A percentile compares a stretch with the other conserved stretches of the same genome.
Evolutionary conservation across 345 rosid genomes (phyloP).

Genomic region (Erodium maritimum): DNA sequence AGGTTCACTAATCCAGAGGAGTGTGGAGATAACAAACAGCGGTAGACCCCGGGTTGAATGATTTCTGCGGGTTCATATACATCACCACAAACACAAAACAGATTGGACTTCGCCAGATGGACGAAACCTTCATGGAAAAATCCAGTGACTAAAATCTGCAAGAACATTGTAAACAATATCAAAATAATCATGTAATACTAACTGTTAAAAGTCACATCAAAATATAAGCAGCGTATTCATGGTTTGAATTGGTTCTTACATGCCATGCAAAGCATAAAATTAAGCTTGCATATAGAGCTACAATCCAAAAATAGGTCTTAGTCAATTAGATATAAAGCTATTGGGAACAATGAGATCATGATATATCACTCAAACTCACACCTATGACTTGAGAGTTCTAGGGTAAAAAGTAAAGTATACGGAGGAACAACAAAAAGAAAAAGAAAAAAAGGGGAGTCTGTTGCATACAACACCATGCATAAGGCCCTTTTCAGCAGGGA

Average conservation of each 20-base stretch:
- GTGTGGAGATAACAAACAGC: conserved; percentile 61
- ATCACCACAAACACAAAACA: conserved; percentile 71
- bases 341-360: background rate
- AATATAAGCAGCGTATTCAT: background rate
- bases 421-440: too few species aligned
- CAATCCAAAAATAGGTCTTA: too few species aligned
- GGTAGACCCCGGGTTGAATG: conserved; percentile 74
- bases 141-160: background rate
- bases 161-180: background rate
- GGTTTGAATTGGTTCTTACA: background rate
- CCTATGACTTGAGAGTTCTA: background rate
- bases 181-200: too few species aligned
- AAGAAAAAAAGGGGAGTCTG: too few species aligned
- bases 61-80: conserved; percentile 40
- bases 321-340: too few species aligned
- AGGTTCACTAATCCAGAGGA: conserved; percentile 59
- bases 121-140: conserved; percentile 36
- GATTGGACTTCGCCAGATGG: conserved; percentile 42
- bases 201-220: background rate
- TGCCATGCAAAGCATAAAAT: background rate
- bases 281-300: too few species aligned
- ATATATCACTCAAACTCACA: background rate
- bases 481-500: too few species aligned
- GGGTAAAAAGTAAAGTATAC: background rate
- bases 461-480: too few species aligned